Evolutionary conservation across 306 rosid genomes (phyloP).

Genomic region (Acacia melanoxylon): DNA sequence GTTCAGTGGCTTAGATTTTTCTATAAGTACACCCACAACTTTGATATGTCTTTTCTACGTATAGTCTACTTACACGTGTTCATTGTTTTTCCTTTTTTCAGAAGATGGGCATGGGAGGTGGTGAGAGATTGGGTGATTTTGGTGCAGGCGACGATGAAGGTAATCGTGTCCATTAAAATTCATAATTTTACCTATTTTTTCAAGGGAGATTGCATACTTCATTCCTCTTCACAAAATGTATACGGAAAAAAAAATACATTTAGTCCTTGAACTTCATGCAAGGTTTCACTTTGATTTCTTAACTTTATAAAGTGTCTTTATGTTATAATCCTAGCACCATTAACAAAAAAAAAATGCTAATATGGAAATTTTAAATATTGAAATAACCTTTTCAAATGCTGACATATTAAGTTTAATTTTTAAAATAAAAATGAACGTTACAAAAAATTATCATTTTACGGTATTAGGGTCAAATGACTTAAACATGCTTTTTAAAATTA

Average conservation of each 20-base stretch:
- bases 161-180: slow-evolving; percentile 12
- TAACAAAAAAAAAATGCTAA: too few species aligned
- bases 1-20: slow-evolving; percentile 51
- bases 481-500: too few species aligned
- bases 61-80: not conserved
- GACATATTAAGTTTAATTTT: too few species aligned
- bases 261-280: too few species aligned
- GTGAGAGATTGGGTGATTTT: slow-evolving; percentile 22
- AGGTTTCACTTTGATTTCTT: too few species aligned
- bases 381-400: too few species aligned
- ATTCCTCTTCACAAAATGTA: not conserved
- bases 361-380: too few species aligned
- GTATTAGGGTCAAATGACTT: too few species aligned
- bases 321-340: too few species aligned
- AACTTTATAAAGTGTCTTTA: too few species aligned
- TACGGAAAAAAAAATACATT: not conserved
- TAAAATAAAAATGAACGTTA: too few species aligned
- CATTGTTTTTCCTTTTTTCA: not conserved
- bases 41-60: not conserved
- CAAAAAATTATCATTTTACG: too few species aligned
- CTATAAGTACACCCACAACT: slow-evolving; percentile 43
- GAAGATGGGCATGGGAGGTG: slow-evolving; percentile 37
- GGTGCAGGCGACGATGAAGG: slow-evolving; percentile 31
- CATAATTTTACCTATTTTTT: not conserved
- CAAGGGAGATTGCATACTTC: not conserved